Percentiles rank a stretch among this genome's conserved stretches.
These are phyloP conservation scores for Hypomontagnella monticulosa DNA, from an alignment of 495 filamentous ascomycete species.

Conservation along the genomic window DNA sequence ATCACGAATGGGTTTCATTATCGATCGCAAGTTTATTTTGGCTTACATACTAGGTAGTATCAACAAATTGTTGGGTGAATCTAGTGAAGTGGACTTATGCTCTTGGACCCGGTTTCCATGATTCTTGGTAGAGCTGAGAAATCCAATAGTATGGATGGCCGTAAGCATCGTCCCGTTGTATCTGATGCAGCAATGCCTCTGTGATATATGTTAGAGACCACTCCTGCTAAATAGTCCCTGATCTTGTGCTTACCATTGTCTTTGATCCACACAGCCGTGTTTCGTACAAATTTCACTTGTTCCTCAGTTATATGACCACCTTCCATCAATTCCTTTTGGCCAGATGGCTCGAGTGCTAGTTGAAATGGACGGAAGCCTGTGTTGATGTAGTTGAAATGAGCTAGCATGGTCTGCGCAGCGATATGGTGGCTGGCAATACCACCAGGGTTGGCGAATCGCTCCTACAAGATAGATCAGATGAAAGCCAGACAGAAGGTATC, in stretches of 20 bases:
- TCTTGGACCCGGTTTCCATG: background rate
- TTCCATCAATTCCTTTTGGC: background rate
- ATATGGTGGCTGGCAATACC: background rate
- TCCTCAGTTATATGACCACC: background rate
- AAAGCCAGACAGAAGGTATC: background rate
- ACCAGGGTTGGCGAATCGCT: background rate
- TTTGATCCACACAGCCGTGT: background rate
- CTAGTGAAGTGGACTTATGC: background rate
- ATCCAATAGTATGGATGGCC: background rate
- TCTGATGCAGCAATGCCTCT: background rate
- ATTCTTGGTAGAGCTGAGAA: background rate
- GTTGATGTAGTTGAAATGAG: background rate
- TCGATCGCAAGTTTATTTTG: no score
- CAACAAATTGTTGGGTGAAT: no score
- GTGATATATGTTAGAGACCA: background rate
- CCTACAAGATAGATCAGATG: background rate
- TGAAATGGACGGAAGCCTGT: background rate
- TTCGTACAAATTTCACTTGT: background rate
- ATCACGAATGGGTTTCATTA: no score
- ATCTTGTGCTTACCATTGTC: background rate
- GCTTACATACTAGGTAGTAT: no score
- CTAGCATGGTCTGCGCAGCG: background rate
- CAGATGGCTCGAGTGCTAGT: background rate
- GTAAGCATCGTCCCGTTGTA: background rate
- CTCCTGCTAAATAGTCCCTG: background rate